Evolutionary conservation across 2,329 filamentous ascomycete genomes (phyloP), one percentile per base, ranked within the genome.

Genomic region (Emericellopsis atlantica): DNA sequence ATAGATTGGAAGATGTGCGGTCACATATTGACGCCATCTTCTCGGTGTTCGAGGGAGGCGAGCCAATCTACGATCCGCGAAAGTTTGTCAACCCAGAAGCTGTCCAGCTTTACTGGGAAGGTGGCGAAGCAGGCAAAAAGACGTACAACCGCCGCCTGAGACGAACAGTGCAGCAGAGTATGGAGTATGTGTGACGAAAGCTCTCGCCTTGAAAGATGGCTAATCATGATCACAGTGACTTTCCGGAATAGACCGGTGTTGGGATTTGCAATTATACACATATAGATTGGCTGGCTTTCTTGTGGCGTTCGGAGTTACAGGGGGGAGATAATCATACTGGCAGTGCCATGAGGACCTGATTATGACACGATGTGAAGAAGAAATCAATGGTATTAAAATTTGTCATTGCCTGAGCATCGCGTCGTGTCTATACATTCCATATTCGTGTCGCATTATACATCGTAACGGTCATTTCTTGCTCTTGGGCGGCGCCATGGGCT

Each of bases 1-100:
- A 55, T 43, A 76, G 74, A 37, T 63, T 69, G 5, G 88, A 95
- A 45, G 88, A 95, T 51, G 76, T 90, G 51, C 77, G 75, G 45
- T 78, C 80, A 4, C 90, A 96, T 49, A 80, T 98, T 35, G 81
- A 93, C 42, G 84, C 82, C 5, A 82, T 96, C 42, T 76, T 95
- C 46, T 71, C 74, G 6, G 74, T 81, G 1, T 68, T 96, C n/a
- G 88, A 95, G 54, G 89, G 96, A 42, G 86, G 93, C 45, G 72
- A 78, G 2, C 86, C 89, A 0, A 81, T 84, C 0, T 96, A 94
- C 54, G 92, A 98, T 55, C 92, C 92, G 1, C 75, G 90, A 36
- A 89, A 85, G 10, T 74, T 87, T 26, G 86, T 96, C 32, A 82
- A 95, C 48, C 83, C 80, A 0, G 89, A 95, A 52, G 88, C 89